Percentiles rank a stretch among this genome's conserved stretches.
Evolutionary conservation across 1,284 basidiomycete genomes (phyloP).

Genomic region (Mycena sp.): DNA sequence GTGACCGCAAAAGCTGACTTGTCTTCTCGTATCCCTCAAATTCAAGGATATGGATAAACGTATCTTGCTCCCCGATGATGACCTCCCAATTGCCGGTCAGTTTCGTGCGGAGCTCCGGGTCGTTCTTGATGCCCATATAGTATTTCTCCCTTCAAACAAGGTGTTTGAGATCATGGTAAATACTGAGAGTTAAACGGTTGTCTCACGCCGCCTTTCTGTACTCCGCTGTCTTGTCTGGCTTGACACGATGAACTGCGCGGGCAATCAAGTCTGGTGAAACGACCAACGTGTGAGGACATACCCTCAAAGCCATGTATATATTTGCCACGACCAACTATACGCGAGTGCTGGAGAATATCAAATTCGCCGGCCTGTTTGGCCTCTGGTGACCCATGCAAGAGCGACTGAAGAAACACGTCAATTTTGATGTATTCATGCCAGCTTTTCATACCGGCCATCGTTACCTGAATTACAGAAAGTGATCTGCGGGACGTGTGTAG

Average conservation of each 20-base stretch:
- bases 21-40: slow-evolving; percentile 71
- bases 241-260: slow-evolving; percentile 79
- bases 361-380: slow-evolving; percentile 86
- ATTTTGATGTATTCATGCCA: slow-evolving; percentile 17
- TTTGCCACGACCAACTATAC: slow-evolving; percentile 86
- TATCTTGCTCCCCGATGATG: slow-evolving; percentile 87
- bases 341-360: slow-evolving; percentile 82
- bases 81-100: slow-evolving; percentile 93
- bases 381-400: slow-evolving; percentile 82
- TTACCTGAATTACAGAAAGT: slow-evolving; percentile 31
- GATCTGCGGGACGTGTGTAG: slow-evolving; percentile 17
- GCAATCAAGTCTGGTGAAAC: slow-evolving; percentile 11
- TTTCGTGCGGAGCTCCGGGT: slow-evolving; percentile 81
- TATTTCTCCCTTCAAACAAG: slow-evolving; percentile 77
- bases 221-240: slow-evolving; percentile 79
- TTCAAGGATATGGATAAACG: slow-evolving; percentile 82
- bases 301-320: slow-evolving; percentile 91
- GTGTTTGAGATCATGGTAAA: not conserved
- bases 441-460: not conserved
- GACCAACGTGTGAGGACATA: slow-evolving; percentile 47
- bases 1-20: slow-evolving; percentile 81
- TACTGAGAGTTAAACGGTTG: not conserved
- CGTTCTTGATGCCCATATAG: slow-evolving; percentile 80
- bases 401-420: slow-evolving; percentile 49
- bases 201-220: slow-evolving; percentile 90